A percentile compares a stretch with the other conserved stretches of the same genome.
Evolutionary conservation across 306 rosid genomes (phyloP).

Genomic region (Sindora glabra): DNA sequence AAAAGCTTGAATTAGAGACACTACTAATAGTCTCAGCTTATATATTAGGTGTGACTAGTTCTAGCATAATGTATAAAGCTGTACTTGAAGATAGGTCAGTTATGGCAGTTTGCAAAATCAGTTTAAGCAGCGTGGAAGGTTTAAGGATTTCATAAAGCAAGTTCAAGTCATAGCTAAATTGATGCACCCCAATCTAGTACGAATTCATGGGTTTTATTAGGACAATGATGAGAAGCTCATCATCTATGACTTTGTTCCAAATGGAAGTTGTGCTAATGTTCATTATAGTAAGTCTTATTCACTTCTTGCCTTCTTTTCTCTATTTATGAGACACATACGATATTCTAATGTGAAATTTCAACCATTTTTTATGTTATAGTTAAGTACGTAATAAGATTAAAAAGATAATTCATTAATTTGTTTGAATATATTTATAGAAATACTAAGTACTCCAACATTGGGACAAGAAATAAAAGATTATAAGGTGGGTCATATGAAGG

Average conservation of each 20-base stretch:
- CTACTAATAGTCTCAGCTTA: slow-evolving; percentile 54
- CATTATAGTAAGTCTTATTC: slow-evolving; percentile 39
- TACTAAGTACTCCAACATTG: too few species aligned
- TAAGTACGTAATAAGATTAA: too few species aligned
- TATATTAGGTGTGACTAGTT: slow-evolving; percentile 52
- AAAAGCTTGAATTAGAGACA: slow-evolving; percentile 42
- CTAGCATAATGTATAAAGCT: slow-evolving; percentile 63
- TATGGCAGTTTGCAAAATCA: slow-evolving; percentile 47
- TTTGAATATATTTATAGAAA: too few species aligned
- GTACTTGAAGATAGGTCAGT: slow-evolving; percentile 51
- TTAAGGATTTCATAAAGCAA: slow-evolving; percentile 53
- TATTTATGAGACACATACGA: too few species aligned
- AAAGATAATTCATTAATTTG: too few species aligned
- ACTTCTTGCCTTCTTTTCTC: background rate
- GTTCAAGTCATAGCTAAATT: slow-evolving; percentile 39
- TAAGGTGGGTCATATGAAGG: too few species aligned
- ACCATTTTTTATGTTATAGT: too few species aligned
- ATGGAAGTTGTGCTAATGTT: slow-evolving; percentile 58
- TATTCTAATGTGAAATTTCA: too few species aligned
- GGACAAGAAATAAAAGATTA: too few species aligned
- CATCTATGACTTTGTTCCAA: slow-evolving; percentile 56
- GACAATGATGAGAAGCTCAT: slow-evolving; percentile 51
- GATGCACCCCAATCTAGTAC: slow-evolving; percentile 51
- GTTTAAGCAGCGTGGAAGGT: slow-evolving; percentile 42
- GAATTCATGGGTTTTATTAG: slow-evolving; percentile 54